Evolutionary conservation across 208 protist genomes (phyloP), one percentile per base, ranked within the genome.

Genomic region (Leishmania mexicana): DNA sequence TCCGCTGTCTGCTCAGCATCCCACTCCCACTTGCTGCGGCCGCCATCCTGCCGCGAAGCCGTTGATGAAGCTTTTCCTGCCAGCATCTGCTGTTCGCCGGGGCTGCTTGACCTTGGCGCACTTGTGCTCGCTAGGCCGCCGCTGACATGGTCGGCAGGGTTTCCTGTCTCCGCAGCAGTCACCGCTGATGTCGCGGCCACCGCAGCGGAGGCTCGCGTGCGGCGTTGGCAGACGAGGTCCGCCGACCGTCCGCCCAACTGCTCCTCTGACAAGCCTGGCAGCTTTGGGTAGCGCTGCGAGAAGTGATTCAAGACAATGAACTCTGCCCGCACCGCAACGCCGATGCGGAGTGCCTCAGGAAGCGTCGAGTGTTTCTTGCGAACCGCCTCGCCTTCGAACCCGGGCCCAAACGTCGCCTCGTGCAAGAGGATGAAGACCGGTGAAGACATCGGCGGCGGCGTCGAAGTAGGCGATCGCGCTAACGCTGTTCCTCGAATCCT

Each of bases 401-500:
- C 91, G 47, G 96, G 95, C 35, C 97, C 95, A 75, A 99, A 98
- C 6, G 97, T 99, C 31, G 96, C 96, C 83, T 99, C 97, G 85
- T 99, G 97, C 0, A 99, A 87, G 10, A 97, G 92, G 5, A 99
- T 86, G 53, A 94, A 97, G 2, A 95, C 77, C 1, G 57, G 60
- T 3, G 28, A 21, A 10, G 42, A 11, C 51, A 17, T 10, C 68
- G 49, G 11, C 8, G 28, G 10, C 54, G 28, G 35, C 38, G 13
- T 75, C 71, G 75, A 45, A 31, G 64, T 40, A 47, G 53, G 62
- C 40, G 5, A 24, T 73, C 42, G 68, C 15, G 8, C 42, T 31
- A 47, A 7, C 40, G 42, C 21, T 31, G 19, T 6, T 19, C 17
- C 38, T 71, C 21, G 65, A 71, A 45, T 1, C 38, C 38, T 42